These are phyloP conservation scores for Decorospora gaudefroyi DNA, from an alignment of 2,329 filamentous ascomycete genomes.

Conservation along the genomic window DNA sequence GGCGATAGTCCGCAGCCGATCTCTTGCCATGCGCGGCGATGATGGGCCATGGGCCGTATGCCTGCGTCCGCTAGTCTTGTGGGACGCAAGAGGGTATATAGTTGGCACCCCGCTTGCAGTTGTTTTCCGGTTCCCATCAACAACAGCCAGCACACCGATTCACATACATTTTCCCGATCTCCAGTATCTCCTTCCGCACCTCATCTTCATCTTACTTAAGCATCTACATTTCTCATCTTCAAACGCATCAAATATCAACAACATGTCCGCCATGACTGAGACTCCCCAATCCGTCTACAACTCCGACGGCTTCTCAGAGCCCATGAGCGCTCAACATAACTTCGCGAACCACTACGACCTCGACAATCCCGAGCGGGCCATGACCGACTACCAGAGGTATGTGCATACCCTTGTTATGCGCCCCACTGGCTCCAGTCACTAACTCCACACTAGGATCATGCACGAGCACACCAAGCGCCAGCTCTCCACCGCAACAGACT, in stretches of 20 bases:
- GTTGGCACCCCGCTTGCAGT: conserved; percentile 21
- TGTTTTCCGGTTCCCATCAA: conserved; percentile 1
- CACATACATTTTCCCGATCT: conserved; percentile 9
- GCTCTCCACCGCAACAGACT: conserved; percentile 53
- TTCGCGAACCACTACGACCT: conserved; percentile 53
- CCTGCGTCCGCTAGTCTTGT: conserved; percentile 12
- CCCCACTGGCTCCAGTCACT: conserved; percentile 10
- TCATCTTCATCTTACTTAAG: background rate
- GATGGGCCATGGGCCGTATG: conserved; percentile 14
- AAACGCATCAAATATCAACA: conserved; percentile 1
- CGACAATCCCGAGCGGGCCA: conserved; percentile 45
- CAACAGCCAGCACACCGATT: conserved; percentile 4
- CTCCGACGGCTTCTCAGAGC: conserved; percentile 48
- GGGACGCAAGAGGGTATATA: conserved; percentile 33
- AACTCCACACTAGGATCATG: conserved; percentile 49
- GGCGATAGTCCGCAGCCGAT: conserved; percentile 29
- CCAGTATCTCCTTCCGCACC: background rate
- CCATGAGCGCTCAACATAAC: conserved; percentile 50
- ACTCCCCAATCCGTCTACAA: conserved; percentile 43
- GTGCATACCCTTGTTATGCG: conserved; percentile 8
- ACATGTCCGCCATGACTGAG: conserved; percentile 32
- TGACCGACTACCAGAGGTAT: conserved; percentile 53
- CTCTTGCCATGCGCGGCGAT: conserved; percentile 27
- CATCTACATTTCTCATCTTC: background rate
- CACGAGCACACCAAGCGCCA: conserved; percentile 57